Percentiles rank a stretch among this genome's conserved stretches.
phyloP scores from a whole-genome alignment of 306 rosid genomes.

The Fagus sylvatica region DNA sequence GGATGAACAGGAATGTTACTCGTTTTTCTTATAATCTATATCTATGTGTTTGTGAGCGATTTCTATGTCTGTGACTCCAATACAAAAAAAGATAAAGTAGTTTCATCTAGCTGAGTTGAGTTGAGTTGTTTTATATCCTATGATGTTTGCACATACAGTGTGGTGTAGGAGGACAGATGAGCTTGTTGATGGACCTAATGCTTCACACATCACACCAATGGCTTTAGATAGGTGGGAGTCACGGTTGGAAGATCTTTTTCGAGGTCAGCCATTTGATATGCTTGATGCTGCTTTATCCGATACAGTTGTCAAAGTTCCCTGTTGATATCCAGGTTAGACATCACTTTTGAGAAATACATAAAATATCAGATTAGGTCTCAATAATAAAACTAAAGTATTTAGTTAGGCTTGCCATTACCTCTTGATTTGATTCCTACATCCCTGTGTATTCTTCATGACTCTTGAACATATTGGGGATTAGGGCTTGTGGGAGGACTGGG shows the following conservation, averaged over 20 bases:
- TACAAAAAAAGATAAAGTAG: neutral
- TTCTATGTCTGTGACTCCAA: neutral
- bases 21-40: neutral
- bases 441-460: too few species aligned
- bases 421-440: neutral
- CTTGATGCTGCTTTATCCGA: constrained; percentile 59
- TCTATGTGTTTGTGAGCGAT: constrained; percentile 9
- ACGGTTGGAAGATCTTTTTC: constrained; percentile 58
- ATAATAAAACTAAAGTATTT: neutral
- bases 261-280: constrained; percentile 64
- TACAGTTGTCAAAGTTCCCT: constrained; percentile 50
- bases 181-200: constrained; percentile 67
- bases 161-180: constrained; percentile 70
- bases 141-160: constrained; percentile 39
- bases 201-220: constrained; percentile 56
- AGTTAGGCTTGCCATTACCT: neutral
- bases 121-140: neutral
- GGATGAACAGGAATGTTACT: neutral
- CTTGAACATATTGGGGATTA: too few species aligned
- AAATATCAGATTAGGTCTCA: neutral
- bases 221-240: constrained; percentile 64
- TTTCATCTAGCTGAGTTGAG: neutral
- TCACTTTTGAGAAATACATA: neutral
- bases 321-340: constrained; percentile 55
- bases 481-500: neutral